Evolutionary conservation across 176 grass and related monocot genomes (phyloP).

Genomic region (Zea luxurians): DNA sequence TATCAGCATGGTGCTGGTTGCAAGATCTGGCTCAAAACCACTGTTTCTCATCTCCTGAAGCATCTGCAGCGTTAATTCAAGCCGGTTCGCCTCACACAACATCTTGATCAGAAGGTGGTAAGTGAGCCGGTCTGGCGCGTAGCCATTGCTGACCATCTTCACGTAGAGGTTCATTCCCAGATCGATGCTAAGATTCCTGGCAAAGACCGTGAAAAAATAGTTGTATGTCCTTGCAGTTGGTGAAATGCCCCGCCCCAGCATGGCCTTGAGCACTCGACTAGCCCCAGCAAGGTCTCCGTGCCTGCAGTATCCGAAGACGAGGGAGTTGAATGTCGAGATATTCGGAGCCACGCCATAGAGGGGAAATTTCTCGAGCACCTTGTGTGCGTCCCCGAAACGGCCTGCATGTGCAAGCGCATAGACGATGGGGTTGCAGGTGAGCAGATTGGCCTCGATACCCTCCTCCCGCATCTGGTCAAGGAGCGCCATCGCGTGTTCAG

Average conservation of each 20-base stretch:
- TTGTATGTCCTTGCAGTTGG: constrained; percentile 73
- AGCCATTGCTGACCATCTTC: constrained; percentile 76
- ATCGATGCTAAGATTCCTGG: constrained; percentile 55
- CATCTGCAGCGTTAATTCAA: constrained; percentile 61
- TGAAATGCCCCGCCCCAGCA: constrained; percentile 61
- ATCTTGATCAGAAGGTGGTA: constrained; percentile 79
- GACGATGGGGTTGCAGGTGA: constrained; percentile 81
- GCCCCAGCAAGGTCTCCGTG: constrained; percentile 60
- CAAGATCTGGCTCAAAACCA: constrained; percentile 68
- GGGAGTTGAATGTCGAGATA: constrained; percentile 81
- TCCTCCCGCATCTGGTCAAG: constrained; percentile 65
- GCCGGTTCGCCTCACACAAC: constrained; percentile 59
- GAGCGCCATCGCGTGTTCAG: constrained; percentile 52
- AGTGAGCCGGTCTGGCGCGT: constrained; percentile 52
- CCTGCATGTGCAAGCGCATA: constrained; percentile 56
- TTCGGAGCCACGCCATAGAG: constrained; percentile 65
- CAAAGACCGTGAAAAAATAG: constrained; percentile 73
- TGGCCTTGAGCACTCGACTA: constrained; percentile 63
- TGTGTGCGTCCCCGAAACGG: constrained; percentile 62
- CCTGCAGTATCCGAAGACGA: constrained; percentile 75
- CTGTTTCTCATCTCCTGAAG: constrained; percentile 65
- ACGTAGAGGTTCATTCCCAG: constrained; percentile 79
- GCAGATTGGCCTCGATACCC: constrained; percentile 50
- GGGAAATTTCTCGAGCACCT: constrained; percentile 82
- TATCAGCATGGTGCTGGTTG: constrained; percentile 78